Conservation (phyloP, 2,329 filamentous ascomycete genomes). For the Clarireedia sp. region DNA sequence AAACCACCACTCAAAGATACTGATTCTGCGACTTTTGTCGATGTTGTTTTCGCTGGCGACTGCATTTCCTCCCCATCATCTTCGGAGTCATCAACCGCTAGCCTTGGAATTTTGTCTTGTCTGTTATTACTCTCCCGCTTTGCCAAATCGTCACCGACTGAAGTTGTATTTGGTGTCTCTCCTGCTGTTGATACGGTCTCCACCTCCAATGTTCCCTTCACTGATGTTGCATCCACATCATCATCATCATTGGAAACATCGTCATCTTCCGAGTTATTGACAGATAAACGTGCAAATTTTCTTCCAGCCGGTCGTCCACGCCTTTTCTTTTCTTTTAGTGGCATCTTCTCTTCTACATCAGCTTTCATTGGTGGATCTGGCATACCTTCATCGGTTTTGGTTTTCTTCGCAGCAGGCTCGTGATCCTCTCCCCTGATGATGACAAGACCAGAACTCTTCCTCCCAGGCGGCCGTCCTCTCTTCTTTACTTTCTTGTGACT, state of each 20-base stretch:
- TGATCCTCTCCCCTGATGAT: neutral
- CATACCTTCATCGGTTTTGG: neutral
- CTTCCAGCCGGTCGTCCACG: neutral
- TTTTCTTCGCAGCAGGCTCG: neutral
- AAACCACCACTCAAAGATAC: no score
- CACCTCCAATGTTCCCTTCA: neutral
- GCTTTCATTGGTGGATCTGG: neutral
- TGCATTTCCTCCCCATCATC: no score
- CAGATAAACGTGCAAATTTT: neutral
- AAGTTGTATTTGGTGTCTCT: neutral
- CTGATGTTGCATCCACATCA: neutral
- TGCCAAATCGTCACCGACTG: no score
- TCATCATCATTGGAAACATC: neutral
- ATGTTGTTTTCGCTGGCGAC: no score
- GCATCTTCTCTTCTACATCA: neutral
- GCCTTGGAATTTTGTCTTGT: no score
- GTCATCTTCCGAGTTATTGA: neutral
- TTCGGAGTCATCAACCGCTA: no score
- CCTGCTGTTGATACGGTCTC: neutral
- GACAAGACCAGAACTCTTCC: neutral
- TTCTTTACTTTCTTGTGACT: neutral
- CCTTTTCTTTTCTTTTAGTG: neutral
- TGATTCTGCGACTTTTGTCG: no score
- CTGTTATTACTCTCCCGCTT: no score
- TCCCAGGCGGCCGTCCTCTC: neutral